These are phyloP conservation scores for Tetrahymena malaccensis DNA, from an alignment of 73 alveolate species.

Conservation along the genomic window DNA sequence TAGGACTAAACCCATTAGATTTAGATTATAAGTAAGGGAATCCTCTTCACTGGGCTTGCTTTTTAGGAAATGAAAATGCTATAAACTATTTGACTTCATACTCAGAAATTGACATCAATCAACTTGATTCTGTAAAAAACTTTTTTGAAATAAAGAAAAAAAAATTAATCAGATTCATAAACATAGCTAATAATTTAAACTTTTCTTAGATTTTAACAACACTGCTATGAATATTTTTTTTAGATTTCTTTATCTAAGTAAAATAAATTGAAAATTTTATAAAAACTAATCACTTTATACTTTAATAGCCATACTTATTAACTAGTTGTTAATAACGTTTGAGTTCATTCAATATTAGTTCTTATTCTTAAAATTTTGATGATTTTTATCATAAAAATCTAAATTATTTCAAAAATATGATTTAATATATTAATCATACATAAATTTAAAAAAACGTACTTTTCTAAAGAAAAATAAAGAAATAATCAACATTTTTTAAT, in stretches of 20 bases:
- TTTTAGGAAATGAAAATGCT: slow-evolving; percentile 71
- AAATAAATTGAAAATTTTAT: too few species aligned
- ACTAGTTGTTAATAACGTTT: not conserved
- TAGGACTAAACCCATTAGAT: not conserved
- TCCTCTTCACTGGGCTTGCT: slow-evolving; percentile 83
- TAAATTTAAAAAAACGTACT: too few species aligned
- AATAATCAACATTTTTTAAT: too few species aligned
- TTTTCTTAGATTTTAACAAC: not conserved
- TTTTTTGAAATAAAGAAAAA: slow-evolving; percentile 9
- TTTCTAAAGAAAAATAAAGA: too few species aligned
- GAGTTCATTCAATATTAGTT: too few species aligned
- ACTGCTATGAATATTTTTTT: too few species aligned
- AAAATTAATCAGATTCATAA: not conserved
- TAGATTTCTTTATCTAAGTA: not conserved
- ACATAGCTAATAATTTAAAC: not conserved
- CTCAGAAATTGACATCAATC: slow-evolving; percentile 46
- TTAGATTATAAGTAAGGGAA: slow-evolving; percentile 14
- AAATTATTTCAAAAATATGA: too few species aligned
- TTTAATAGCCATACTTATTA: not conserved
- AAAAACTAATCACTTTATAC: not conserved
- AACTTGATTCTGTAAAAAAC: slow-evolving; percentile 7
- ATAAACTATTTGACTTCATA: slow-evolving; percentile 67
- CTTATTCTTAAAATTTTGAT: too few species aligned
- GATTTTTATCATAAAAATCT: too few species aligned
- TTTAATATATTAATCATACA: too few species aligned